Base-by-base conservation (phyloP, 805 yeast species). In the Myxozyma nipponensis region DNA sequence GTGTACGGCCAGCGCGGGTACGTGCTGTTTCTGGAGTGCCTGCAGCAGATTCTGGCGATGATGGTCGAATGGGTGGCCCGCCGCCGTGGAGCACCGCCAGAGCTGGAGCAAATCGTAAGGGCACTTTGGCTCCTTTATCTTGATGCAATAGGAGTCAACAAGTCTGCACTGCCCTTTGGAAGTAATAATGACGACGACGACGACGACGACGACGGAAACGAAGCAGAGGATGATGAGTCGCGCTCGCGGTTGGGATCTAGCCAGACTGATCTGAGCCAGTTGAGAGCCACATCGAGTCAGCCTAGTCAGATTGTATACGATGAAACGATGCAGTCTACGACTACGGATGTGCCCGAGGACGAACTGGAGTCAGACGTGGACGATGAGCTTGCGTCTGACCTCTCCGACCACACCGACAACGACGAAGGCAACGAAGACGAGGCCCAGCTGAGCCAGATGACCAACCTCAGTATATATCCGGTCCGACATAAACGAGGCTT, bases 1-100 rank as follows among this genome's bases (percentile, higher is more conserved):
- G 38, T 35, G 38, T 77, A 73, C 62, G 87, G 89, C 25, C 56
- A 59, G 7, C 73, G 67, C 3, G 86, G 79, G 2, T 66, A 67
- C 17, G 61, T 67, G 10, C 57, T 77, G 35, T 78, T 70, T 54
- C 59, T 76, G 40, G 71, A 69, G 61, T 68, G 79, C 39, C 69
- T 74, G 43, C 90, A 83, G 62, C 58, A 61, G 32, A 64, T 83
- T 2, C 63, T 86, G 36, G 71, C 74, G 47, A 63, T 65, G 19
- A 86, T 83, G 57, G 66, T 74, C 1, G 62, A 61, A 25, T 67
- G 71, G 64, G 59, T 82, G 13, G 66, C 73, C 1, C 53, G 65
- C 2, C 56, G 65, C 4, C 60, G 63, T 30, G 61, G 63, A 6
- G 47, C 61, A n/a, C 61, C 65, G 2, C 26, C 36, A 21, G 50